phyloP scores from a whole-genome alignment of 805 yeast species.

The Suhomyces faveliae region DNA sequence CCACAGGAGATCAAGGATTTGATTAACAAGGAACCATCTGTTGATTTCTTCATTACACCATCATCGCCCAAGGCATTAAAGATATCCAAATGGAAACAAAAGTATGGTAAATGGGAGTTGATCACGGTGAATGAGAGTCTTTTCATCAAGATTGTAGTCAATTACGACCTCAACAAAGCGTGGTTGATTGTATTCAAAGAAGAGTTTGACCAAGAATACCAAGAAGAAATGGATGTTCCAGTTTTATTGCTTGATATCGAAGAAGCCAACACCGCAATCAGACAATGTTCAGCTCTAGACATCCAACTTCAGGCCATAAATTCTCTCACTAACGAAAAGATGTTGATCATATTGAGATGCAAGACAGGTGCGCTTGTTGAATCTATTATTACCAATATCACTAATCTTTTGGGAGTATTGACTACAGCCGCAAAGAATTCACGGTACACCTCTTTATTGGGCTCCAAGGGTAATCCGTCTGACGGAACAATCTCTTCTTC shows the following conservation, averaged over 20 bases:
- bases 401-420: constrained; percentile 26
- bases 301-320: constrained; percentile 34
- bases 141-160: constrained; percentile 39
- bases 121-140: constrained; percentile 35
- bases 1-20: constrained; percentile 36
- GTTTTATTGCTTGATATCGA: constrained; percentile 33
- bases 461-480: constrained; percentile 1
- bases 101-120: constrained; percentile 46
- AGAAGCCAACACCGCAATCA: constrained; percentile 20
- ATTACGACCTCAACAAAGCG: constrained; percentile 30
- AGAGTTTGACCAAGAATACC: constrained; percentile 28
- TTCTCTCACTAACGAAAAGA: constrained; percentile 29
- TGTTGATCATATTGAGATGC: constrained; percentile 35
- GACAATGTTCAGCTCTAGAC: constrained; percentile 40
- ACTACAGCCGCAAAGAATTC: constrained; percentile 8
- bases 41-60: constrained; percentile 38
- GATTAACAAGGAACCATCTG: constrained; percentile 37
- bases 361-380: constrained; percentile 24
- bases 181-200: constrained; percentile 45
- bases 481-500: constrained; percentile 34
- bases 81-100: constrained; percentile 42
- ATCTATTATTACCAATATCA: constrained; percentile 24
- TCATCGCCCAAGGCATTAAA: constrained; percentile 35
- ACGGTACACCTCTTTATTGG: constrained; percentile 4
- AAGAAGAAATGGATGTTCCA: constrained; percentile 36